Base-by-base conservation (phyloP, 2,329 filamentous ascomycete species). In the Tolypocladium guangdongense region DNA sequence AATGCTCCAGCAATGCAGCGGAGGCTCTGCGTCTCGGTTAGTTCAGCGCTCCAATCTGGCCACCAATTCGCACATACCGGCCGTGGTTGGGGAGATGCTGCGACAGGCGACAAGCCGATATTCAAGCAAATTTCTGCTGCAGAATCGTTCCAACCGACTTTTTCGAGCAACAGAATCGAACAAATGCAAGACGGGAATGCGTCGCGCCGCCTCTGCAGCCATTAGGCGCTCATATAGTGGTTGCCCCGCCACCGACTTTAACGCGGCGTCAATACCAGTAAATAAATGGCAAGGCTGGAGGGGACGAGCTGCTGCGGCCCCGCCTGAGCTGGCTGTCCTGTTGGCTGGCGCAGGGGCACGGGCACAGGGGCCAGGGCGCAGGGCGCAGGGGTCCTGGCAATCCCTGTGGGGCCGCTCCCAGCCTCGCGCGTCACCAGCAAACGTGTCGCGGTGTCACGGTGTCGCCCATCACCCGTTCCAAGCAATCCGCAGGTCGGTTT, bases 181-280 rank as follows among this genome's bases (percentile, higher is more conserved):
- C 4, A 18, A 45, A 45, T 45, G 27, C 35, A 30, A 47, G 53
- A 52, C 37, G 54, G 52, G 58, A 61, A 60, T 55, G 52, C 47
- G 33, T 27, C 16, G 47, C 16, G 33, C n/a, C 27, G 46, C 18
- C 46, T 14, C 41, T 47, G 51, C 47, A 53, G 54, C 54, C 52
- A 50, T 50, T 24, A 7, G 50, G 45, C 55, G 51, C 53, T 57
- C 56, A 65, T 72, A 72, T 72, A 73, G 56, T 63, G 63, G 74
- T 75, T 76, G 73, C 72, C 74, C 73, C 69, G 74, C 74, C 74
- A 77, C 71, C 68, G 54, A 56, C 54, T 63, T 69, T 68, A 64
- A 59, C 59, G 62, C 62, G 63, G 41, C 66, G 65, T 52, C 52
- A 58, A 59, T 55, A 67, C 67, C n/a, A n/a, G n/a, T n/a, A n/a